Conservation (phyloP, 441 rosid species). For the Populus trichocarpa region DNA sequence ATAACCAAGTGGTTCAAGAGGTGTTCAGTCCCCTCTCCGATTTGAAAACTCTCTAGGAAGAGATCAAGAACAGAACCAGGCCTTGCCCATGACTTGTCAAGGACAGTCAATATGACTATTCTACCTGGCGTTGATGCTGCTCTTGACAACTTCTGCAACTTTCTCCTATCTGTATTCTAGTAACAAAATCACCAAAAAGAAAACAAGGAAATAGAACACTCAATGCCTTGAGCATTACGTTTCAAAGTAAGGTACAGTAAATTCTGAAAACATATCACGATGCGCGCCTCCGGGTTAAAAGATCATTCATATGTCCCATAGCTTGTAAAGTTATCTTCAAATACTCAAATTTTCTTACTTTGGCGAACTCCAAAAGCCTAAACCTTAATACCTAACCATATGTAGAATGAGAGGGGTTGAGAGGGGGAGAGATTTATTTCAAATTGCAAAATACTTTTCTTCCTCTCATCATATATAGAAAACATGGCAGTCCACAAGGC, state of each 20-base stretch:
- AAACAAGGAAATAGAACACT: not conserved
- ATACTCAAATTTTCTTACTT: too few relatives aligned
- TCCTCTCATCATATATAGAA: not conserved
- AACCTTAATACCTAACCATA: too few relatives aligned
- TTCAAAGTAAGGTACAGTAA: too few relatives aligned
- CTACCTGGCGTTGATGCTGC: conserved; percentile 32
- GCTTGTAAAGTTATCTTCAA: too few relatives aligned
- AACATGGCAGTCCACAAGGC: not conserved
- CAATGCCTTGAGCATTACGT: too few relatives aligned
- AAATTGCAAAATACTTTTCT: too few relatives aligned
- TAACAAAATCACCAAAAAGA: not conserved
- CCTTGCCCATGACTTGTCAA: conserved; percentile 37
- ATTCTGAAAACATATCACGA: too few relatives aligned
- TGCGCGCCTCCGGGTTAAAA: too few relatives aligned
- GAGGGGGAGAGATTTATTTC: too few relatives aligned
- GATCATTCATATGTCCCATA: too few relatives aligned
- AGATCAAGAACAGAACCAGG: conserved; percentile 37
- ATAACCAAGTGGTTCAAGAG: conserved; percentile 47
- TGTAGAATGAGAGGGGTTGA: too few relatives aligned
- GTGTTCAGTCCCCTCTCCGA: conserved; percentile 27
- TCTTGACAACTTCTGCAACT: conserved; percentile 27
- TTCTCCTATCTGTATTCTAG: conserved; percentile 8
- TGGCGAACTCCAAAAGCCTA: too few relatives aligned
- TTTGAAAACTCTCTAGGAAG: conserved; percentile 43
- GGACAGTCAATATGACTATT: conserved; percentile 38